Conservation (phyloP, 2,329 filamentous ascomycete genomes). For the Didymella arachidicola region DNA sequence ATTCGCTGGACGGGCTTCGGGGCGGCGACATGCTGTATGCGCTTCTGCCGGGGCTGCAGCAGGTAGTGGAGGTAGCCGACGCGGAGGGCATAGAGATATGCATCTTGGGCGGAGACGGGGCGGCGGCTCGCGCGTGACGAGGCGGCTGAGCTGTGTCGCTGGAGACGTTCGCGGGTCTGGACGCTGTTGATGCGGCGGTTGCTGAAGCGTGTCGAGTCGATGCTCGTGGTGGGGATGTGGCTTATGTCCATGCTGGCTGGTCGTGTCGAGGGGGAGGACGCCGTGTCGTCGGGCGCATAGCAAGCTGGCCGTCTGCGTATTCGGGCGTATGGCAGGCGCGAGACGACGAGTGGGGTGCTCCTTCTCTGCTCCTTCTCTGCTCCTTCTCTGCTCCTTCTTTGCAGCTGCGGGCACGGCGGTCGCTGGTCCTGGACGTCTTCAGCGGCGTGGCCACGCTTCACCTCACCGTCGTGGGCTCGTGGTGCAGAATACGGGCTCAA, state of each 20-base stretch:
- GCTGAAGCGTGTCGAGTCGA: conserved; percentile 44
- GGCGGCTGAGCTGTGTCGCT: conserved; percentile 46
- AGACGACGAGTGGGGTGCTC: conserved; percentile 29
- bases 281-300: conserved; percentile 38
- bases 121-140: conserved; percentile 45
- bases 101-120: conserved; percentile 70
- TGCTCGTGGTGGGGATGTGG: conserved; percentile 23
- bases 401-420: neutral
- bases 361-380: too few species aligned
- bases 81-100: conserved; percentile 88
- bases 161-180: conserved; percentile 51
- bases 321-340: conserved; percentile 9
- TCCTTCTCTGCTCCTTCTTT: too few species aligned
- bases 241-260: conserved; percentile 3
- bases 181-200: conserved; percentile 55
- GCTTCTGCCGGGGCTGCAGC: conserved; percentile 86
- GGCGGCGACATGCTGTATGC: conserved; percentile 80
- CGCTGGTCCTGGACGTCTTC: neutral
- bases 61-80: conserved; percentile 92
- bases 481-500: neutral
- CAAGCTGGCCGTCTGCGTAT: conserved; percentile 24
- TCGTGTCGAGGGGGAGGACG: conserved; percentile 7
- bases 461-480: conserved; percentile 3
- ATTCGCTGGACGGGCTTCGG: conserved; percentile 71
- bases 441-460: conserved; percentile 4